Evolutionary conservation across 176 grass and related monocot species (phyloP).

Genomic region (Carex cristatella): DNA sequence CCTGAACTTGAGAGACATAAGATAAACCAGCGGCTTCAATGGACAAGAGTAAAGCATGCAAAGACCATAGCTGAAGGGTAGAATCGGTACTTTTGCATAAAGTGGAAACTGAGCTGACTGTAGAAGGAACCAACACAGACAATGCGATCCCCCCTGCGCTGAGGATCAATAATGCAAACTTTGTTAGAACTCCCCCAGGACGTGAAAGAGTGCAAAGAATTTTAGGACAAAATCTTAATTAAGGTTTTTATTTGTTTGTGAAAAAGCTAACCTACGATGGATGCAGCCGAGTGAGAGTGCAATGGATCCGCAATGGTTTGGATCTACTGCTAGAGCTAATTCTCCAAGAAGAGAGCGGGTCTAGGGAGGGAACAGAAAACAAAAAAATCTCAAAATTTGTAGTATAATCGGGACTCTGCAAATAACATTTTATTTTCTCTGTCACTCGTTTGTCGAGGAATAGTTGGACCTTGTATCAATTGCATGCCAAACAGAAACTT

Average conservation of each 20-base stretch:
- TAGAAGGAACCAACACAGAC: constrained; percentile 73
- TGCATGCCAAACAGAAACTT: too few relatives aligned
- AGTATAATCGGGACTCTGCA: not conserved
- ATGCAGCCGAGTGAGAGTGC: constrained; percentile 90
- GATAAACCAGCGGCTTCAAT: constrained; percentile 98
- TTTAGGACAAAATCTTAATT: not conserved
- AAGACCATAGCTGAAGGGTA: constrained; percentile 84
- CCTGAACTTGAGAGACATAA: constrained; percentile 92
- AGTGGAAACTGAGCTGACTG: constrained; percentile 72
- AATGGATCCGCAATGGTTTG: constrained; percentile 64
- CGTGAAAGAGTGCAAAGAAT: not conserved
- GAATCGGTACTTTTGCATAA: constrained; percentile 81
- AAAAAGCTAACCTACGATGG: constrained; percentile 57
- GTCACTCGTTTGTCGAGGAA: too few relatives aligned
- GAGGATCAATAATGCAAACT: constrained; percentile 42
- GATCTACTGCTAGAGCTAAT: constrained; percentile 56
- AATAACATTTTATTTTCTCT: not conserved
- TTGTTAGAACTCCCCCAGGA: not conserved
- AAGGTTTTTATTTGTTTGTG: not conserved
- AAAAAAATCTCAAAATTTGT: constrained; percentile 2
- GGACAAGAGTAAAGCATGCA: constrained; percentile 96
- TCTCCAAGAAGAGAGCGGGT: constrained; percentile 88
- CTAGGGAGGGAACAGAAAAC: constrained; percentile 30
- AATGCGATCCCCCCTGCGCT: constrained; percentile 97
- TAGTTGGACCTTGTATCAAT: too few relatives aligned